Percentiles rank a stretch among this genome's conserved stretches.
Conservation (phyloP, 139 green algal species). For the Chlorella sp. region DNA sequence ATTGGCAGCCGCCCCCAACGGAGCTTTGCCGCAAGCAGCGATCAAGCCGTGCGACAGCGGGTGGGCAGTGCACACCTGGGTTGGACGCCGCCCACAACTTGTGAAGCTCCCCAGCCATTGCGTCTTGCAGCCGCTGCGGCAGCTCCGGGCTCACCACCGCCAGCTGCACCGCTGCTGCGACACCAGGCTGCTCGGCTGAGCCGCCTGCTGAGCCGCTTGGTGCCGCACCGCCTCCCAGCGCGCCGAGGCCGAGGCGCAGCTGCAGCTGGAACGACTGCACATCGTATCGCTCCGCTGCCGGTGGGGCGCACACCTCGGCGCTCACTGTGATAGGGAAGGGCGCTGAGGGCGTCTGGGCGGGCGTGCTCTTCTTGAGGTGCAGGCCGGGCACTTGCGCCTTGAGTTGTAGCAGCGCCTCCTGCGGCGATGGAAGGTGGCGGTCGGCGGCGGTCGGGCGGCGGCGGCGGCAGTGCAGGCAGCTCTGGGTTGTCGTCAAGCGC, state of each 20-base stretch:
- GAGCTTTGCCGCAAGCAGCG: too few relatives aligned
- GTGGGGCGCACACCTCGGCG: neutral
- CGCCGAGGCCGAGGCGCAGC: neutral
- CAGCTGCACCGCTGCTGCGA: neutral
- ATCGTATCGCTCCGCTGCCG: constrained; percentile 14
- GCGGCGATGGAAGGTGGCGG: neutral
- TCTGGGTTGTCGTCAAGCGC: neutral
- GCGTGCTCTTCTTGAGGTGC: neutral
- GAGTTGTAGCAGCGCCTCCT: constrained; percentile 23
- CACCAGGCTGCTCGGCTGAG: too few relatives aligned
- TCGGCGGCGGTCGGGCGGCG: neutral
- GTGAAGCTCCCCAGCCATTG: constrained; percentile 8
- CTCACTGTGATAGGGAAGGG: constrained; percentile 32
- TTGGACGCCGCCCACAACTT: neutral
- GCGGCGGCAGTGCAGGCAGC: neutral
- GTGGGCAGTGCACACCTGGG: constrained; percentile 11
- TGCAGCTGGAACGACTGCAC: neutral
- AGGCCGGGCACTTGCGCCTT: neutral
- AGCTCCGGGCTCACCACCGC: neutral
- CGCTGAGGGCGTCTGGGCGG: neutral
- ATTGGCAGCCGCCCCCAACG: too few relatives aligned
- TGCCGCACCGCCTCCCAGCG: neutral
- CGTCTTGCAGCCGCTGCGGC: constrained; percentile 5
- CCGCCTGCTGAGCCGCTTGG: too few relatives aligned
- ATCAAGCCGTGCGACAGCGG: too few relatives aligned